Conservation (phyloP, 345 rosid genomes). For the Cochlearia excelsa region DNA sequence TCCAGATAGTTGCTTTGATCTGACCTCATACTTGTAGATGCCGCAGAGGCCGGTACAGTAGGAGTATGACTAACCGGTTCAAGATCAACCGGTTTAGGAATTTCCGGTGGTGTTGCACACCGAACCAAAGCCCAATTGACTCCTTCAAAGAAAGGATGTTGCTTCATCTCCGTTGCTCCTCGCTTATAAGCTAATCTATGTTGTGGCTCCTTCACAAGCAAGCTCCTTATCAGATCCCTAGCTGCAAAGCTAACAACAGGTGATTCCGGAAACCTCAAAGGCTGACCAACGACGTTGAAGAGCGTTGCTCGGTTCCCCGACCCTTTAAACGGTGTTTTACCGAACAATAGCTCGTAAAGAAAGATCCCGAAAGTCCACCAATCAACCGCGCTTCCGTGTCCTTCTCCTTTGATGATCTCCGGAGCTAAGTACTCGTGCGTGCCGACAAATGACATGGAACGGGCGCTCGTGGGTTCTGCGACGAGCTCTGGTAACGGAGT, state of each 20-base stretch:
- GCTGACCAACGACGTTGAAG: constrained; percentile 76
- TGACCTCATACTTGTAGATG: constrained; percentile 50
- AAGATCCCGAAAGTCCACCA: constrained; percentile 95
- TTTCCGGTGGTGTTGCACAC: constrained; percentile 76
- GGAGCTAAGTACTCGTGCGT: constrained; percentile 93
- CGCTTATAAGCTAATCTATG: constrained; percentile 72
- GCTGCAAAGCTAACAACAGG: constrained; percentile 74
- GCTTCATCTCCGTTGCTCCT: constrained; percentile 81
- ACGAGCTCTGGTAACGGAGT: constrained; percentile 86
- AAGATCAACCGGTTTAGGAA: constrained; percentile 66
- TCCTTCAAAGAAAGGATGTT: constrained; percentile 82
- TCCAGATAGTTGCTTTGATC: constrained; percentile 62
- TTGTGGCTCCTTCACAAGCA: constrained; percentile 79
- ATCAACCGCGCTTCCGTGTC: constrained; percentile 85
- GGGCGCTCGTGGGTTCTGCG: constrained; percentile 88
- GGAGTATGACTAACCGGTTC: constrained; percentile 41
- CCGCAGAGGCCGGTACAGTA: constrained; percentile 21
- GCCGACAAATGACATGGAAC: constrained; percentile 89
- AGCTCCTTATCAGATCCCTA: constrained; percentile 70
- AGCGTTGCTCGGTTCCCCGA: constrained; percentile 81
- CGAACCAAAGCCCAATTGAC: constrained; percentile 83
- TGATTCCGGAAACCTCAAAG: constrained; percentile 67
- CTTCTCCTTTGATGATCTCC: constrained; percentile 80
- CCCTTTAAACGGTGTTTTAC: constrained; percentile 86
- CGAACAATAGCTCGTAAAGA: constrained; percentile 67